Conservation (phyloP, 2,329 filamentous ascomycete species). For the Neofusicoccum sp. region DNA sequence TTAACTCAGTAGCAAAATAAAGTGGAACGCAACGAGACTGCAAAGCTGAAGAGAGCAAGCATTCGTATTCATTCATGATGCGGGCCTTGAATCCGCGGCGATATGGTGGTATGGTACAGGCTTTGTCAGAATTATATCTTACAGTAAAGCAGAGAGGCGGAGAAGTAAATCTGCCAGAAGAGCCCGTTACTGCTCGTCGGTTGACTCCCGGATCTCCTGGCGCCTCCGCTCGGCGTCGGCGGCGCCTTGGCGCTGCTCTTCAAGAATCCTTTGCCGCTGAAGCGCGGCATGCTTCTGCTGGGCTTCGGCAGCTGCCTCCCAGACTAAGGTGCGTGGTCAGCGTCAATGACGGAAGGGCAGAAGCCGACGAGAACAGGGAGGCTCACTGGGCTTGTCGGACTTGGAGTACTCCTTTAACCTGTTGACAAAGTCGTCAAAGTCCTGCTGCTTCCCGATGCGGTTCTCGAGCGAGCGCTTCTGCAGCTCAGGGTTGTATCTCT, state of each 20-base stretch:
- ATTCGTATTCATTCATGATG: slow-evolving; percentile 7
- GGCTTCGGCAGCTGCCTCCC: slow-evolving; percentile 20
- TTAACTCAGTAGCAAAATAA: too few relatives aligned
- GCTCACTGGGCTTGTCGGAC: slow-evolving; percentile 84
- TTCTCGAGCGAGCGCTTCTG: slow-evolving; percentile 82
- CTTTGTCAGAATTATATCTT: too few relatives aligned
- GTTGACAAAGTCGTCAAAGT: slow-evolving; percentile 84
- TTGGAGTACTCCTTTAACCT: slow-evolving; percentile 86
- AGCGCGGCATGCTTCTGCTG: slow-evolving; percentile 14
- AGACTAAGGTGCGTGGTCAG: slow-evolving; percentile 12
- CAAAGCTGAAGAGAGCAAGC: too few relatives aligned
- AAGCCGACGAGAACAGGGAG: background rate
- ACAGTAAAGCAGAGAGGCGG: background rate
- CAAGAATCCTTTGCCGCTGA: slow-evolving; percentile 28
- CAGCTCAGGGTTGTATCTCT: slow-evolving; percentile 92
- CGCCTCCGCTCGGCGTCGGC: slow-evolving; percentile 33
- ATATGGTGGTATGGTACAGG: slow-evolving; percentile 1
- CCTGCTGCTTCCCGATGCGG: slow-evolving; percentile 71
- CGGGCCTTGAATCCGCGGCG: too few relatives aligned
- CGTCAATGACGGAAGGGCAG: background rate
- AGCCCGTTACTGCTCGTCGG: background rate
- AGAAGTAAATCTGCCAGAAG: background rate
- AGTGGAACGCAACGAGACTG: background rate
- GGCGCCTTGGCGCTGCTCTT: slow-evolving; percentile 31
- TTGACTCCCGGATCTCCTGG: slow-evolving; percentile 29